Evolutionary conservation across 108 stramenopile genomes (phyloP).

Genomic region (Nitzschia palea): DNA sequence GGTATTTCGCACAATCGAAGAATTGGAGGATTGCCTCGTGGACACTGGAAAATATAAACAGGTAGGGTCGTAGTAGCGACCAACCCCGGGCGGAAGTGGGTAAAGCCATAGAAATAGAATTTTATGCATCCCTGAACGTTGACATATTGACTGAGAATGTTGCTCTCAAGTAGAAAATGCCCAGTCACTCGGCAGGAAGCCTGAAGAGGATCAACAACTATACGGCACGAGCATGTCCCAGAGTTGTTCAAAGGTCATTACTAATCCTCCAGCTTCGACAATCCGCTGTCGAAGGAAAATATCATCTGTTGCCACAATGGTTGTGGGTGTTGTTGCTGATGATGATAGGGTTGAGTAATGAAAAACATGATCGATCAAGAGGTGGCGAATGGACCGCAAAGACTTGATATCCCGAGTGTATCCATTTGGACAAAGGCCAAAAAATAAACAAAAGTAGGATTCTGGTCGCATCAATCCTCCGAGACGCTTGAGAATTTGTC

Average conservation of each 20-base stretch:
- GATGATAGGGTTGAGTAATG: background rate
- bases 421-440: background rate
- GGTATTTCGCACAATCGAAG: background rate
- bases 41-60: too few relatives aligned
- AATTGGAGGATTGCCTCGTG: background rate
- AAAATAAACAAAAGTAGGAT: slow-evolving; percentile 23
- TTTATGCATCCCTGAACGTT: too few relatives aligned
- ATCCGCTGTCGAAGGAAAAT: slow-evolving; percentile 36
- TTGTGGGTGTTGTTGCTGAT: background rate
- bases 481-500: slow-evolving; percentile 15
- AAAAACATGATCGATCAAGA: background rate
- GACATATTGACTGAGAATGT: too few relatives aligned
- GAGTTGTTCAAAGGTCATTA: slow-evolving; percentile 39
- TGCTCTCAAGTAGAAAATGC: too few relatives aligned
- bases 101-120: too few relatives aligned
- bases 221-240: slow-evolving; percentile 23
- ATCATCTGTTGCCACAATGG: slow-evolving; percentile 38
- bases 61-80: too few relatives aligned
- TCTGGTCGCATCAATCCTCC: slow-evolving; percentile 28
- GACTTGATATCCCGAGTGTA: background rate
- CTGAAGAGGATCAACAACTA: background rate
- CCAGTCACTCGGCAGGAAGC: background rate
- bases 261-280: slow-evolving; percentile 27
- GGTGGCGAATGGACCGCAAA: background rate
- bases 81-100: too few relatives aligned